Percentiles rank a stretch among this genome's conserved stretches.
phyloP scores from a whole-genome alignment of 495 filamentous ascomycete genomes.

The Cairneyella variabilis region DNA sequence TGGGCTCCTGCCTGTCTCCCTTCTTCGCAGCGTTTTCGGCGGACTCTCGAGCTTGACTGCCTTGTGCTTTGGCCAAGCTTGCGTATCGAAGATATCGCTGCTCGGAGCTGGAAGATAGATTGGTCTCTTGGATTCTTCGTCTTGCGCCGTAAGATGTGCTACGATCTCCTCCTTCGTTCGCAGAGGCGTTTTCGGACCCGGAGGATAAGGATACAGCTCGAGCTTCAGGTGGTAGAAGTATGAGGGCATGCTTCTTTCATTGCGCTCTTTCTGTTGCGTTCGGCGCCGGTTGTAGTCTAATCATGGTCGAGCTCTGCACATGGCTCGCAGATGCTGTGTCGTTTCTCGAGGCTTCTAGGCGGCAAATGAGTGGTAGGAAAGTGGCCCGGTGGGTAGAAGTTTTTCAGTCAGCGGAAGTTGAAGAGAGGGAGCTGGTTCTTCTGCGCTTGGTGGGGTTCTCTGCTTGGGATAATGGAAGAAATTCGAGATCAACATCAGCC shows the following conservation, averaged over 20 bases:
- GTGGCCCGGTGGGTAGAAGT: no score
- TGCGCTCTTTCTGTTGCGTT: neutral
- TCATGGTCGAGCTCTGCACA: slow-evolving; percentile 22
- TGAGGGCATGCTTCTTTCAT: slow-evolving; percentile 20
- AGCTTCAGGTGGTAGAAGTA: slow-evolving; percentile 92
- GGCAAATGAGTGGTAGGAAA: slow-evolving; percentile 21
- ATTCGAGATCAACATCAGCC: no score
- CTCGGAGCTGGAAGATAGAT: slow-evolving; percentile 37
- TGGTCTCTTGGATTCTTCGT: slow-evolving; percentile 7
- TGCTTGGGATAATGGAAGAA: no score
- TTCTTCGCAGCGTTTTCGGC: slow-evolving; percentile 8
- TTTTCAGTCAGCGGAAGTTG: no score
- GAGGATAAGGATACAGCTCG: slow-evolving; percentile 63
- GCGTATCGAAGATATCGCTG: slow-evolving; percentile 43
- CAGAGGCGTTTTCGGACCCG: neutral
- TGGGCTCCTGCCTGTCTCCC: neutral
- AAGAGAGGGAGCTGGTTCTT: no score
- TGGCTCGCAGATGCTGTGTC: neutral
- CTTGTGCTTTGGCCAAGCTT: slow-evolving; percentile 37
- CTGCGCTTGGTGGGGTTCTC: no score
- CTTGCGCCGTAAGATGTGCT: slow-evolving; percentile 7
- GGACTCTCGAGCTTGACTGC: neutral
- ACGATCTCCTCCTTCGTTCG: neutral
- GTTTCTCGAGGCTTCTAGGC: slow-evolving; percentile 28
- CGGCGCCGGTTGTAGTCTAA: slow-evolving; percentile 32